Evolutionary conservation across 2,329 filamentous ascomycete species (phyloP), one percentile per base, ranked within the genome.

Genomic region (Fusarium lateritium): DNA sequence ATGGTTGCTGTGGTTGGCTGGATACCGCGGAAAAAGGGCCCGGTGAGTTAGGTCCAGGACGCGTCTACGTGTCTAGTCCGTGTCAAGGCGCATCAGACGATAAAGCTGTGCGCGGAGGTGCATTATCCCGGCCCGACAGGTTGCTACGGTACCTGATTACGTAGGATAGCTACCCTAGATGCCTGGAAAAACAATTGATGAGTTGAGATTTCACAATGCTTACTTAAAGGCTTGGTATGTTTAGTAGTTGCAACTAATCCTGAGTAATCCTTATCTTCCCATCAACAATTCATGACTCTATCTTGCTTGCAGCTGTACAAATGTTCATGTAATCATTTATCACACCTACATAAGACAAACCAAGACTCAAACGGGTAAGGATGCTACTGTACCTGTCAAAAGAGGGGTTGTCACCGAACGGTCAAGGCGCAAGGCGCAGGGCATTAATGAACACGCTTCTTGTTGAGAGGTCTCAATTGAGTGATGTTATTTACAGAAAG

Each of bases 81-180:
- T 14, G 36, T 50, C 33, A 28, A 22, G 45, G 40, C 28, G 52
- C 19, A 42, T 68, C 53, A 49, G 47, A 34, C 31, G 21, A 65
- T 50, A 19, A 49, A 22, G 45, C 47, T 38, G 24, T 36, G 36
- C 38, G 22, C 42, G 26, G 43, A 45, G 24, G 43, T 17, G 24
- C 22, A 42, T 21, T 40, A 21, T 40, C 59, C 59, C 62, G 60
- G 62, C n/a, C 62, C 62, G 60, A 65, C 61, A 64, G 15, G 15
- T 17, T 34, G 11, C 22, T 5, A 11, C 21, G 5, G 10, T 43
- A 11, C 26, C 6, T 24, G 38, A n/a, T n/a, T 47, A 47, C 28
- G 28, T 31, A 31, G 28, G 10, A 13, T 33, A 13, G 26, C 15
- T 65, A 65, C 60, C 62, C 62, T 65, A 58, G 60, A 65, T 42